Evolutionary conservation across 805 yeast species (phyloP).

Genomic region (Starmerella vaccinii): DNA sequence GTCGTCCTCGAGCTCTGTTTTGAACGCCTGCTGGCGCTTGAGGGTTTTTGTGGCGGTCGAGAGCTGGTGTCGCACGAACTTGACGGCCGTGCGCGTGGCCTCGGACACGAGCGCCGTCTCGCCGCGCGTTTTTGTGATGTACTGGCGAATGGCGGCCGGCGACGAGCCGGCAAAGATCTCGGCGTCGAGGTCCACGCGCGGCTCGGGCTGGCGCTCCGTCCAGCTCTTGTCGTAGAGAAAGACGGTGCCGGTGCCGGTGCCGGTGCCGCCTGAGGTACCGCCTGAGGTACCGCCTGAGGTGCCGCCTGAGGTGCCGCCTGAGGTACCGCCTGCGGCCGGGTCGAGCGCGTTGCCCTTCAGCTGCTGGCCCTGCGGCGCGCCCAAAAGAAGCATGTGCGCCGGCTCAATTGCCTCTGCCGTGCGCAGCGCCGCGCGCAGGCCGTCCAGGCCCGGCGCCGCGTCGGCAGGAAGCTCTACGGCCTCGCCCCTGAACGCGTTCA

Average conservation of each 20-base stretch:
- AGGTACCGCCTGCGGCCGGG: no score
- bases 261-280: neutral
- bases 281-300: no score
- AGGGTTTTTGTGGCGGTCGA: neutral
- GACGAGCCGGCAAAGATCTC: conserved; percentile 7
- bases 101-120: conserved; percentile 5
- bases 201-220: conserved; percentile 6
- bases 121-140: neutral
- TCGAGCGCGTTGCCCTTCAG: no score
- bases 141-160: neutral
- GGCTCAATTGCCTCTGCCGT: conserved; percentile 16
- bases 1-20: conserved; percentile 16
- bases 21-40: neutral
- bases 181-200: conserved; percentile 1
- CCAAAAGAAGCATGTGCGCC: conserved; percentile 26
- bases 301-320: neutral
- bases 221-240: conserved; percentile 25
- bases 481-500: conserved; percentile 27
- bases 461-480: conserved; percentile 20
- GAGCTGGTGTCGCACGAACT: conserved; percentile 10
- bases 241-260: conserved; percentile 23
- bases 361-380: conserved; percentile 25
- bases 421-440: conserved; percentile 20
- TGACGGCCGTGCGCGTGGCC: conserved; percentile 5
- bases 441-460: conserved; percentile 22